Base-by-base conservation (phyloP, 1,139 yeast species). In the Candida glucosophila region DNA sequence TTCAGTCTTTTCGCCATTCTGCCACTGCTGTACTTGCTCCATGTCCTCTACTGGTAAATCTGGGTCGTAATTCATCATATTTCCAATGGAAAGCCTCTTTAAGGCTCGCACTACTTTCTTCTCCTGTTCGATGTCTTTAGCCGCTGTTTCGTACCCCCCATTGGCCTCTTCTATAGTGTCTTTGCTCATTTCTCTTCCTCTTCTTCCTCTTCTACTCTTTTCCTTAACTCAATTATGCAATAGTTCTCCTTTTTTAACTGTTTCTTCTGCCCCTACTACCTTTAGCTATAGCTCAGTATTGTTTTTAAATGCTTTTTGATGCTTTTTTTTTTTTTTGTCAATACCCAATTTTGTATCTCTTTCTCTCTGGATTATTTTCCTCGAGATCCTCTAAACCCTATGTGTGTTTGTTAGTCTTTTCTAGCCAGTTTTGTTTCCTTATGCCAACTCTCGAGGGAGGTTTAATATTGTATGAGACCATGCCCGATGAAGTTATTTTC, bases 71-170 rank as follows among this genome's bases (percentile, higher is more conserved):
- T 55, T 61, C 58, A 72, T 55, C 58, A 72, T 56, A 41, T 68
- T 61, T 9, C 77, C 77, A 10, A 72, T 67, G 5, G 74, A 67
- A 14, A 71, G 50, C 30, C 78, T 53, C 43, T 72, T 72, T 33
- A 72, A 53, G 9, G 76, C 74, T 18, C 73, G 69, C 38, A 72
- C 77, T 57, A 68, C 66, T 47, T 67, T 66, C 49, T 70, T 67
- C 41, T 72, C 77, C 40, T 66, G 72, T 41, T 71, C 74, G 26
- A 65, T 55, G 30, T 61, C 68, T 38, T 58, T 61, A 20, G 66
- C 70, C 8, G 72, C 72, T 22, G 59, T 50, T 39, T 55, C 64
- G 38, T 54, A 56, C 37, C 23, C 31, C 11, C 21, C 28, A 10
- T 13, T 14, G 23, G 14, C 17, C 10, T 27, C 27, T 10, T 18